These are phyloP conservation scores for Rhodotorula sp. DNA, from an alignment of 1,284 basidiomycete species.

Conservation along the genomic window DNA sequence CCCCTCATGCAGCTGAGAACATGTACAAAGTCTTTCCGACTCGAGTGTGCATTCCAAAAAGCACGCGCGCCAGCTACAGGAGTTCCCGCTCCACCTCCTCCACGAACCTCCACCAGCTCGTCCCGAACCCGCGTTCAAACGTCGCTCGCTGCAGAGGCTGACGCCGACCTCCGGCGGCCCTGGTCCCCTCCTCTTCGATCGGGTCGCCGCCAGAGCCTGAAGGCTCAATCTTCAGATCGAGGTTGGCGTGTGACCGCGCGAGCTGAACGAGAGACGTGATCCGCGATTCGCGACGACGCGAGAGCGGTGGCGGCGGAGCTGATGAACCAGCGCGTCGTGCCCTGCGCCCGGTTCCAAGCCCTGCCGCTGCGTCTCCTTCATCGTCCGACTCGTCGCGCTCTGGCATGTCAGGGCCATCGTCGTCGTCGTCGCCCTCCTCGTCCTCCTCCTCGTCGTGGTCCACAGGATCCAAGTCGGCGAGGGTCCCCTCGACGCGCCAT, in stretches of 20 bases:
- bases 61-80: not conserved
- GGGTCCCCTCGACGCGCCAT: not conserved
- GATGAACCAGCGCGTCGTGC: not conserved
- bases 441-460: not conserved
- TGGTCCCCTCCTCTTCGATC: not conserved
- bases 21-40: not conserved
- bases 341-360: too few relatives aligned
- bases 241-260: not conserved
- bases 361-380: not conserved
- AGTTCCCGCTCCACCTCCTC: constrained; percentile 2
- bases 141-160: not conserved
- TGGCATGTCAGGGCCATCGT: not conserved
- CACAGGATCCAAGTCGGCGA: not conserved
- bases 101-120: constrained; percentile 15
- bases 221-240: not conserved
- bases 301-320: too few relatives aligned
- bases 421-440: not conserved
- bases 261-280: not conserved
- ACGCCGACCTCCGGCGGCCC: not conserved
- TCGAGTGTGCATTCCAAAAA: not conserved
- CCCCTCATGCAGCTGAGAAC: not conserved
- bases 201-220: not conserved
- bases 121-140: constrained; percentile 10
- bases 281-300: not conserved
- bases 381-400: not conserved